These are phyloP conservation scores for Porphyra umbilicalis DNA, from an alignment of 31 red algal genomes.

Conservation along the genomic window DNA sequence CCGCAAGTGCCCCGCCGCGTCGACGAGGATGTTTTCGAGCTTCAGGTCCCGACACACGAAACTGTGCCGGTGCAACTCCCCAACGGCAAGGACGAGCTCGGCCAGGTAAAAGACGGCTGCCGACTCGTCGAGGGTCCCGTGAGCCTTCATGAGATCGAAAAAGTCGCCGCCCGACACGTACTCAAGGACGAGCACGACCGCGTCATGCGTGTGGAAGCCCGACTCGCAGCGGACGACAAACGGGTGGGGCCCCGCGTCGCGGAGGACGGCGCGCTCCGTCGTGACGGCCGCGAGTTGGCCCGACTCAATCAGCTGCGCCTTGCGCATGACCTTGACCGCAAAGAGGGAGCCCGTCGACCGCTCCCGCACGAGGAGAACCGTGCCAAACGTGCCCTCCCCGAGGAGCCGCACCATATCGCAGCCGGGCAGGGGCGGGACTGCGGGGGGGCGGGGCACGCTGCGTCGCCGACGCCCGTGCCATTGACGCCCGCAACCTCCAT, in stretches of 20 bases:
- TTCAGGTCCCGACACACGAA: conserved; percentile 95
- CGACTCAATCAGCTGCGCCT: conserved; percentile 46
- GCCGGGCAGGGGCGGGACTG: conserved; percentile 20
- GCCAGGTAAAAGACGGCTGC: conserved; percentile 75
- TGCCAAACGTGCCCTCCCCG: conserved; percentile 87
- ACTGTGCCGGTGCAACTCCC: conserved; percentile 65
- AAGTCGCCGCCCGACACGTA: conserved; percentile 91
- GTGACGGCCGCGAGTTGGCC: conserved; percentile 45
- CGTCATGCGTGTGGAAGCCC: conserved; percentile 64
- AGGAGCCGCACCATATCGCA: conserved; percentile 68
- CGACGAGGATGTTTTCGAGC: conserved; percentile 91
- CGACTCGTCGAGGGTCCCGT: conserved; percentile 62
- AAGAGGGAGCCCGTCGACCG: conserved; percentile 56
- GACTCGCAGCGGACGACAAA: conserved; percentile 81
- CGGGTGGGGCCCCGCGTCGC: conserved; percentile 82
- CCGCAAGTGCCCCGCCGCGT: conserved; percentile 72
- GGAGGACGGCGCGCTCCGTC: conserved; percentile 68
- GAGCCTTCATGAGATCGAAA: conserved; percentile 59
- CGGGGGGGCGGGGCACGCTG: background rate
- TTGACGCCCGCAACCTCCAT: no score
- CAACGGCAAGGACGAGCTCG: conserved; percentile 68
- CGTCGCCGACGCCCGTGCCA: background rate
- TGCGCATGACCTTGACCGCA: conserved; percentile 84
- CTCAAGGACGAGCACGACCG: conserved; percentile 89
- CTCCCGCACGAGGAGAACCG: conserved; percentile 73